Evolutionary conservation across 1,284 basidiomycete species (phyloP).

Genomic region (Erythrobasidium hasegawianum): DNA sequence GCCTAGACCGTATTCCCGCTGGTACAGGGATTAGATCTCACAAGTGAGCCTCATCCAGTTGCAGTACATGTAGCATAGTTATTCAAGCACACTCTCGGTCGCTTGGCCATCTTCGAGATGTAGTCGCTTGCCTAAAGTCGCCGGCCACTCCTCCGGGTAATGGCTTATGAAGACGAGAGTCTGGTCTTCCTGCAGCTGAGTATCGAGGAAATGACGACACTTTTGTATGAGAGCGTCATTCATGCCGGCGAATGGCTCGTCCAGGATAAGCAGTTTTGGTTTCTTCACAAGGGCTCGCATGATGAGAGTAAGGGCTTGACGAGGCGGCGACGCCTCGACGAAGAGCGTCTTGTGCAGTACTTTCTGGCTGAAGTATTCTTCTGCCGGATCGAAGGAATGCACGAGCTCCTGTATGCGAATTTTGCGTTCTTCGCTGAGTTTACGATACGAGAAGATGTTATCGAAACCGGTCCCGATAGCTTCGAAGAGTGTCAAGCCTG

Average conservation of each 20-base stretch:
- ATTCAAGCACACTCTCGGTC: constrained; percentile 2
- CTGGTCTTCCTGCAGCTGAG: constrained; percentile 59
- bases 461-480: constrained; percentile 80
- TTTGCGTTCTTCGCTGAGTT: constrained; percentile 52
- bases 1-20: background rate
- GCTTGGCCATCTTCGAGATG: constrained; percentile 24
- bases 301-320: constrained; percentile 73
- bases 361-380: constrained; percentile 28
- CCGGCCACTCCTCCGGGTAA: constrained; percentile 74
- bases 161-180: constrained; percentile 79
- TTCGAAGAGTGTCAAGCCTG: constrained; percentile 64
- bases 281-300: constrained; percentile 73
- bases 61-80: background rate
- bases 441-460: constrained; percentile 64
- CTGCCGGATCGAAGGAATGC: constrained; percentile 54
- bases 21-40: constrained; percentile 2
- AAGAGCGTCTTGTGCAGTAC: constrained; percentile 53
- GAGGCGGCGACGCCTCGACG: constrained; percentile 61
- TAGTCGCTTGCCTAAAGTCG: constrained; percentile 27
- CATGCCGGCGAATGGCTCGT: constrained; percentile 90
- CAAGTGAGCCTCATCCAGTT: background rate
- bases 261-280: constrained; percentile 69
- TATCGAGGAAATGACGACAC: constrained; percentile 61
- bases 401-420: constrained; percentile 56
- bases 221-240: constrained; percentile 67